Base-by-base conservation (phyloP, 1,139 yeast species). In the Yamadazyma dendronema region DNA sequence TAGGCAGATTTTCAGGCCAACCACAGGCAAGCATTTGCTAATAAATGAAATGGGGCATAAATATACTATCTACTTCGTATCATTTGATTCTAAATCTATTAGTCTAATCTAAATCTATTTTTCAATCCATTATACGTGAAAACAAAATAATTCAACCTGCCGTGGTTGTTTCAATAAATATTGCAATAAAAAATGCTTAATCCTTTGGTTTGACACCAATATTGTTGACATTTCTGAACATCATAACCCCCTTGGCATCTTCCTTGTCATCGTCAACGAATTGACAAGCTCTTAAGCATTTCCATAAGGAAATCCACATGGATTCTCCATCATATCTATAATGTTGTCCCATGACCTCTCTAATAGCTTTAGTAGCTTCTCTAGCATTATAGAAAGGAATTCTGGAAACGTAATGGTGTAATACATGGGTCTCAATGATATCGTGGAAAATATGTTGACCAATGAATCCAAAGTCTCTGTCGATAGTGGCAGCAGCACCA, bases 401-500 rank as follows among this genome's bases (percentile, higher is more conserved):
- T 62, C 95, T 74, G 9, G 90, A 81, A 39, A 83, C 84, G 61
- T 79, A 85, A 64, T 86, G 96, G 65, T 86, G 96, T 54, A 84
- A 74, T 37, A 86, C 95, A 56, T 86, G 96, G 40, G 95, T 86
- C 71, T 87, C 95, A 53, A 86, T 84, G 54, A 86, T 86, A 57
- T 85, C 95, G 61, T 86, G 96, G 79, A 86, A 84, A 50, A 85
- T 72, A 67, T 79, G 79, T 58, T 77, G 78, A 39, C 95, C 96
- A 47, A 86, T 67, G 54, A 86, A 84, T 17, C 94, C 92, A 61
- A 83, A 84, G 53, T 85, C 79, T 58, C 95, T 77, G 64, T 86
- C 95, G 49, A 86, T 80, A 42, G 95, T 86, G 44, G 90, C 83
- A 40, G 92, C 89, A 19, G 95, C 95, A 51, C 95, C 95, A 54